phyloP scores from a whole-genome alignment of 2,329 filamentous ascomycete species.

The Madurella fahalii region DNA sequence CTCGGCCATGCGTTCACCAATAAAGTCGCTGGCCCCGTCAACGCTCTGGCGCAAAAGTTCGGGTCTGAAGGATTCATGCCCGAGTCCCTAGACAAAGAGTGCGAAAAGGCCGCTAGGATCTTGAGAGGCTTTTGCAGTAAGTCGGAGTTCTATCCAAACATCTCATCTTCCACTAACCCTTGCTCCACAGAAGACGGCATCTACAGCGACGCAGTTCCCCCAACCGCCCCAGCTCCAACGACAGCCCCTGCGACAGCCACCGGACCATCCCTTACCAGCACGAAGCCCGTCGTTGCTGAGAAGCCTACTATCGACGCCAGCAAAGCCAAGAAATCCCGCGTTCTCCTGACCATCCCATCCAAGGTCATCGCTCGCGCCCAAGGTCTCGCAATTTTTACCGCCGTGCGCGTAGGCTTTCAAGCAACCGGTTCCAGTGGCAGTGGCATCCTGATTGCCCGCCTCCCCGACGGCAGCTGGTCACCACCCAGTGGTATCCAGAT shows the following conservation, averaged over 20 bases:
- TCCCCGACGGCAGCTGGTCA: slow-evolving; percentile 66
- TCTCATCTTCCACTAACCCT: not conserved
- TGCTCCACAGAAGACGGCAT: slow-evolving; percentile 46
- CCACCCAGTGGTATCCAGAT: slow-evolving; percentile 79
- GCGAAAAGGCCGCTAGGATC: slow-evolving; percentile 84
- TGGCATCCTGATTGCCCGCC: slow-evolving; percentile 59
- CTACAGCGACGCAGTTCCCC: slow-evolving; percentile 37
- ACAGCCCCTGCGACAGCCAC: not conserved
- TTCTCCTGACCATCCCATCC: slow-evolving; percentile 50
- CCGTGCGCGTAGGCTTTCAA: slow-evolving; percentile 62
- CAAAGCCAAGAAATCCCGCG: slow-evolving; percentile 42
- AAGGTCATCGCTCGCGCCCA: slow-evolving; percentile 62
- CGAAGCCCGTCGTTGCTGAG: slow-evolving; percentile 21
- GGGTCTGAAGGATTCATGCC: slow-evolving; percentile 85
- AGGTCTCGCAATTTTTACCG: slow-evolving; percentile 69
- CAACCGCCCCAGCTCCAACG: slow-evolving; percentile 22
- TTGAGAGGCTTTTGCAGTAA: slow-evolving; percentile 79
- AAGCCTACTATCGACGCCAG: slow-evolving; percentile 26
- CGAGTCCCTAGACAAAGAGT: slow-evolving; percentile 80
- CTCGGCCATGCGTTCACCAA: slow-evolving; percentile 30
- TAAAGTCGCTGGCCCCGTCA: slow-evolving; percentile 67
- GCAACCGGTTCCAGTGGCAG: slow-evolving; percentile 64
- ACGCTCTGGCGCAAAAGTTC: slow-evolving; percentile 74
- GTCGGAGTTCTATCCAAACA: slow-evolving; percentile 26
- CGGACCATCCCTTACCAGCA: slow-evolving; percentile 17